Base-by-base conservation (phyloP, 2,329 filamentous ascomycete genomes). In the Clarireedia paspali region DNA sequence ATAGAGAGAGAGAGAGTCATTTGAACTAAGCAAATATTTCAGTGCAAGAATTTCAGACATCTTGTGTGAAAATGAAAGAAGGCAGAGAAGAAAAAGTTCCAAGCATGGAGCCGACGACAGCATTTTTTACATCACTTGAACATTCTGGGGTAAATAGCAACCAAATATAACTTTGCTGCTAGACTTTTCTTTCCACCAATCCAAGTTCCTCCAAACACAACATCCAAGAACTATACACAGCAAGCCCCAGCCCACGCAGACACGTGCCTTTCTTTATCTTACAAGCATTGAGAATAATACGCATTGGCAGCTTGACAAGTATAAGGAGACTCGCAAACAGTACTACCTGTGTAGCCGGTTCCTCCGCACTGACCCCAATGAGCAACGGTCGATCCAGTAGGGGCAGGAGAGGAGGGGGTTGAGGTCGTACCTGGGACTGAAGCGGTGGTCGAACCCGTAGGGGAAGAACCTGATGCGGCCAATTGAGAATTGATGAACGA, bases 401-500 rank as follows among this genome's bases (percentile, higher is more conserved):
- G n/a, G n/a, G 47, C 27, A n/a, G 27, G 47, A 36, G 27, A 7
- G 15, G 40, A 40, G 7, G 47, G 20, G 10, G 6, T 47, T 7
- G 42, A 23, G 4, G 40, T 20, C 4, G 30, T 23, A 23, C 38
- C 49, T 15, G 51, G 44, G n/a, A 30, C 42, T 5, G 58, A 39
- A 3, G 55, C 52, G 1, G 27, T 54, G 6, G 54, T 50, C 42
- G 47, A 42, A 36, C 38, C 49, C 10, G 51, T 47, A 6, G 58
- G 42, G 3, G 55, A 54, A 1, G 36, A 49, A 10, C 57, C 52
- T 39, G 47, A 44, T 15, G 56, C 39, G 6, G 54, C 23, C 54
- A 82, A 59, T 69, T 79, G 81, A 64, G 69, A 73, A 67, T 81
- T 75, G 59, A 83, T 77, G 62, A 84, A 85, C 14, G 70, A 63